Evolutionary conservation across 495 filamentous ascomycete species (phyloP).

Genomic region (Aspergillus cristatus): DNA sequence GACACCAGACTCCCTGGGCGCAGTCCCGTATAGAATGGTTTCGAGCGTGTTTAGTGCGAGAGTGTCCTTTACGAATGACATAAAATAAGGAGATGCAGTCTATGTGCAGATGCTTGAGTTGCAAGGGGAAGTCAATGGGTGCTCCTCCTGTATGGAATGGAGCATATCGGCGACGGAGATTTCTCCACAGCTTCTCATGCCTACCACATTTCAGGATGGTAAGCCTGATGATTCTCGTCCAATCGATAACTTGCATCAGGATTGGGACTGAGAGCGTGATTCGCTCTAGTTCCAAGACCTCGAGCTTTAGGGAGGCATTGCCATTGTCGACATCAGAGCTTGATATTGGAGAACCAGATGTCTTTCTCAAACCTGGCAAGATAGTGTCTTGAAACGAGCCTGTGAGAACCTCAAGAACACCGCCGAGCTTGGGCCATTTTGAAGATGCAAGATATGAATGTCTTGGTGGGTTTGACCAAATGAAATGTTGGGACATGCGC

Average conservation of each 20-base stretch:
- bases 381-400: too few relatives aligned
- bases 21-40: conserved; percentile 69
- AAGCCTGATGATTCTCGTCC: conserved; percentile 65
- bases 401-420: too few relatives aligned
- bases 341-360: too few relatives aligned
- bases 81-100: conserved; percentile 63
- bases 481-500: conserved; percentile 10
- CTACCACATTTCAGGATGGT: conserved; percentile 77
- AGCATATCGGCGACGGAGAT: conserved; percentile 61
- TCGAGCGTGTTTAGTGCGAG: conserved; percentile 80
- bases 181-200: conserved; percentile 75
- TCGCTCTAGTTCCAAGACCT: conserved; percentile 80
- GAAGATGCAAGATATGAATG: too few relatives aligned
- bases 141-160: conserved; percentile 34
- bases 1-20: conserved; percentile 47
- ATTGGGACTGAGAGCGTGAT: conserved; percentile 62
- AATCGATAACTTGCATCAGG: conserved; percentile 66
- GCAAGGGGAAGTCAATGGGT: conserved; percentile 54
- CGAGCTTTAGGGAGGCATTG: conserved; percentile 64
- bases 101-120: conserved; percentile 79
- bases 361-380: too few relatives aligned
- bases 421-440: conserved; percentile 46
- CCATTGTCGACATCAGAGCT: too few relatives aligned
- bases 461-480: too few relatives aligned
- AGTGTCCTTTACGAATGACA: conserved; percentile 76